Evolutionary conservation across 1,284 basidiomycete genomes (phyloP).

Genomic region (Boletus sp.): DNA sequence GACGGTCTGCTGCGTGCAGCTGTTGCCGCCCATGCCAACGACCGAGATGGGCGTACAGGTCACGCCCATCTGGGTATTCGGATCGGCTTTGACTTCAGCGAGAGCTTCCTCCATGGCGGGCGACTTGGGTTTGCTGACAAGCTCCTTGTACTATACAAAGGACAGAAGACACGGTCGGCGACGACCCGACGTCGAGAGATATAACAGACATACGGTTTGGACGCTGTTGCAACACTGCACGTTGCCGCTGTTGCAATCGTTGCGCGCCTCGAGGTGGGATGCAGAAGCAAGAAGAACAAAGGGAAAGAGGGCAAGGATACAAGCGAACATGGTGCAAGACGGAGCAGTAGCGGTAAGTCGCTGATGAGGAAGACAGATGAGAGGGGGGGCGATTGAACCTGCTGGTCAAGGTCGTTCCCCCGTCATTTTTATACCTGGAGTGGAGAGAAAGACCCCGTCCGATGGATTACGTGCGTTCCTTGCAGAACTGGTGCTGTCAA

Average conservation of each 20-base stretch:
- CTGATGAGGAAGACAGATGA: background rate
- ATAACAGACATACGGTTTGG: constrained; percentile 1
- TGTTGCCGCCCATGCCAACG: background rate
- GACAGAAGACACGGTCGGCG: background rate
- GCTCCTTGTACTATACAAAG: background rate
- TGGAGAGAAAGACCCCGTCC: background rate
- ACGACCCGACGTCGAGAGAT: fast-evolving
- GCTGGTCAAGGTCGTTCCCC: background rate
- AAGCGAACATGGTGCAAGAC: constrained; percentile 23
- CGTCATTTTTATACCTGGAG: constrained; percentile 25
- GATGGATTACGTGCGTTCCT: constrained; percentile 12
- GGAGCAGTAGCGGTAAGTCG: background rate
- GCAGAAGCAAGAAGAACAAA: constrained; percentile 20
- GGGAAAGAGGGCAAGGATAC: constrained; percentile 29
- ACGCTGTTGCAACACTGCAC: constrained; percentile 17
- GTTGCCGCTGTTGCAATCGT: constrained; percentile 7
- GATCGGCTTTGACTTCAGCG: no score
- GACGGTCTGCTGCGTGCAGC: constrained; percentile 16
- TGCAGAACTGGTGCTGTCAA: background rate
- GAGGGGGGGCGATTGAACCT: constrained; percentile 1
- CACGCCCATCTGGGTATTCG: no score
- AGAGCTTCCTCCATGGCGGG: no score
- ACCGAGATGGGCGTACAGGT: background rate
- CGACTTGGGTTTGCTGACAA: background rate
- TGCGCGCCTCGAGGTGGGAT: constrained; percentile 11